Evolutionary conservation across 2,329 filamentous ascomycete species (phyloP).

Genomic region (Rasamsonia emersonii): DNA sequence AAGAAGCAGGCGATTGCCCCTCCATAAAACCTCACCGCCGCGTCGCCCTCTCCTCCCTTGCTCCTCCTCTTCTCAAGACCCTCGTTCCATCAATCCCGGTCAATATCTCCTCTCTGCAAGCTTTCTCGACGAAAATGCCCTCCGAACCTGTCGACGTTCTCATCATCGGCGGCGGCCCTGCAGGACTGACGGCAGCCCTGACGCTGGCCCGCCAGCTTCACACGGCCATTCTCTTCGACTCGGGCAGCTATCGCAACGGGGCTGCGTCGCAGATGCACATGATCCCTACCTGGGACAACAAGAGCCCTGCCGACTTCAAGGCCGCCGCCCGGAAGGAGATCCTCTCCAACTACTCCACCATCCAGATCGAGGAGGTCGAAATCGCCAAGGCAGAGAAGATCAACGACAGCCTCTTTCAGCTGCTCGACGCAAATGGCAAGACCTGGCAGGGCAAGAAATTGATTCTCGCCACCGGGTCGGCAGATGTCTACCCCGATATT

Average conservation of each 20-base stretch:
- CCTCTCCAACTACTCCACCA: constrained; percentile 1
- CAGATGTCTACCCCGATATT: constrained; percentile 44
- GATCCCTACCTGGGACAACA: constrained; percentile 29
- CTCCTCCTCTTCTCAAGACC: too few relatives aligned
- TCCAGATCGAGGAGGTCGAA: constrained; percentile 3
- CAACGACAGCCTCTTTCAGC: constrained; percentile 22
- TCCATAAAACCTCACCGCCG: too few relatives aligned
- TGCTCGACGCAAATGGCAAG: constrained; percentile 33
- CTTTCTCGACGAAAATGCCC: too few relatives aligned
- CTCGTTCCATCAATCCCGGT: too few relatives aligned
- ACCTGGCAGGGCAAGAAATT: constrained; percentile 44
- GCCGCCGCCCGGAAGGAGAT: constrained; percentile 1
- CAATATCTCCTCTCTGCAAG: too few relatives aligned
- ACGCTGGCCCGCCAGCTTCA: constrained; percentile 30
- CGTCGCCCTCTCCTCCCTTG: too few relatives aligned
- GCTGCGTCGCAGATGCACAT: constrained; percentile 38
- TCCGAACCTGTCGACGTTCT: constrained; percentile 20
- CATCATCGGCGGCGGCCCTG: constrained; percentile 35
- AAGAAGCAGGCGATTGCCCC: too few relatives aligned
- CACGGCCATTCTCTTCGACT: constrained; percentile 37
- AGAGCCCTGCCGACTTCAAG: constrained; percentile 18
- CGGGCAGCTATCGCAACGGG: constrained; percentile 34
- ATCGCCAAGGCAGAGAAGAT: constrained; percentile 12
- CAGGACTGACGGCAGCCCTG: constrained; percentile 34
- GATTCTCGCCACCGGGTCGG: constrained; percentile 46